phyloP scores from a whole-genome alignment of 164 flowering plant genomes.

The Nymphaea colorata region DNA sequence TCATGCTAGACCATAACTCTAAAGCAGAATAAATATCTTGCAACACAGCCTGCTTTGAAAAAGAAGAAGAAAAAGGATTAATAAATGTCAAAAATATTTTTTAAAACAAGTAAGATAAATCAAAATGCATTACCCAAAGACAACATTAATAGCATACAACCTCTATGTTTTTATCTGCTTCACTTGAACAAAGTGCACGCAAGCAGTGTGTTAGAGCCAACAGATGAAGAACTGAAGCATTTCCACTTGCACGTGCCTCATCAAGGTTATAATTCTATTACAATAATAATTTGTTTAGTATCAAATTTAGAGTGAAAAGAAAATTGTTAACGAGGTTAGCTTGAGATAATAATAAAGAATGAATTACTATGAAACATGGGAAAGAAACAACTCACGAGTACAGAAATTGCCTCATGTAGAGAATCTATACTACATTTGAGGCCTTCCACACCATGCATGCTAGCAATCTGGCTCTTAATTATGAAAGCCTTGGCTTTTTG shows the following conservation, averaged over 20 bases:
- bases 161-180: conserved; percentile 53
- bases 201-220: conserved; percentile 59
- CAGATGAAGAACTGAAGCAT: conserved; percentile 25
- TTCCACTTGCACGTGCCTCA: conserved; percentile 3
- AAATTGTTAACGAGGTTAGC: not conserved
- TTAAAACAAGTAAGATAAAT: conserved; percentile 7
- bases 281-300: no score
- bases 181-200: conserved; percentile 60
- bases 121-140: not conserved
- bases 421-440: conserved; percentile 41
- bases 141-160: conserved; percentile 11
- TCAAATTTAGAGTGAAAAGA: not conserved
- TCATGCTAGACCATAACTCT: conserved; percentile 35
- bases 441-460: conserved; percentile 35
- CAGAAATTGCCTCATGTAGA: conserved; percentile 60
- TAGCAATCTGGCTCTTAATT: conserved; percentile 36
- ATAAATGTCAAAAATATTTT: not conserved
- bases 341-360: not conserved
- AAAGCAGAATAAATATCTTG: conserved; percentile 52
- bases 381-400: conserved; percentile 33
- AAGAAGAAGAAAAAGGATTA: not conserved
- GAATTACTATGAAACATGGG: not conserved
- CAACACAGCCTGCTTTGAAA: conserved; percentile 34
- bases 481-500: conserved; percentile 43
- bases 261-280: not conserved